Percentiles rank a stretch among this genome's conserved stretches.
These are phyloP conservation scores for Cyberlindnera lachancei DNA, from an alignment of 805 yeast genomes.

Conservation along the genomic window DNA sequence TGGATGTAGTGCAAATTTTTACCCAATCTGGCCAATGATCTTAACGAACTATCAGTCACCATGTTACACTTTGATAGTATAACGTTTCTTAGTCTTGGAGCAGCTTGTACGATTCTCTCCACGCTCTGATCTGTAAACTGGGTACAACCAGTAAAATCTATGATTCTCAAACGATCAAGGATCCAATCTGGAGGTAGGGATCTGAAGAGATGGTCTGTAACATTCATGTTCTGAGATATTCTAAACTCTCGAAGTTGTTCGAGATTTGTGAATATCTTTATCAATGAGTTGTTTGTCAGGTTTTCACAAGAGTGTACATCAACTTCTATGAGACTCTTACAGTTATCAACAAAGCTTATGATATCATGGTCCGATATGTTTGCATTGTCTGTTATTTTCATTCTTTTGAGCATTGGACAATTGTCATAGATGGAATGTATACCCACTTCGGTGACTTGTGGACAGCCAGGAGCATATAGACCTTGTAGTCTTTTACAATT, in stretches of 20 bases:
- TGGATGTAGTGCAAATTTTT: conserved; percentile 82
- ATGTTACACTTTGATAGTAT: conserved; percentile 84
- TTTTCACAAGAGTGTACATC: conserved; percentile 80
- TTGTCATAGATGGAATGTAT: conserved; percentile 47
- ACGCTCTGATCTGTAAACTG: conserved; percentile 76
- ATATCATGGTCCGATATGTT: conserved; percentile 60
- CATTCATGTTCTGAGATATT: conserved; percentile 61
- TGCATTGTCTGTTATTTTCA: conserved; percentile 69
- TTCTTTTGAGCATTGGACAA: conserved; percentile 74
- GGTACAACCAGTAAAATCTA: conserved; percentile 80
- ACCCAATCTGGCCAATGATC: conserved; percentile 66
- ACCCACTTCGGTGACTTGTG: conserved; percentile 58
- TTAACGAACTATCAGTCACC: conserved; percentile 74
- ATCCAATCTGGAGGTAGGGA: conserved; percentile 39
- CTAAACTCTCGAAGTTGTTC: conserved; percentile 80
- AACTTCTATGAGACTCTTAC: conserved; percentile 79
- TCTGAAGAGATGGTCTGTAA: conserved; percentile 61
- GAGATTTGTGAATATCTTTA: conserved; percentile 48
- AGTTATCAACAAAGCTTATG: conserved; percentile 52
- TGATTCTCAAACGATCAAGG: conserved; percentile 64
- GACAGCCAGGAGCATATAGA: conserved; percentile 80
- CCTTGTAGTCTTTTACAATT: conserved; percentile 81
- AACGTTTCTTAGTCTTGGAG: conserved; percentile 83
- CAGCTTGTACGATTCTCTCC: conserved; percentile 59
- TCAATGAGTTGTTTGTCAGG: conserved; percentile 58